Evolutionary conservation across 345 rosid genomes (phyloP).

Genomic region (Sapria himalayana): DNA sequence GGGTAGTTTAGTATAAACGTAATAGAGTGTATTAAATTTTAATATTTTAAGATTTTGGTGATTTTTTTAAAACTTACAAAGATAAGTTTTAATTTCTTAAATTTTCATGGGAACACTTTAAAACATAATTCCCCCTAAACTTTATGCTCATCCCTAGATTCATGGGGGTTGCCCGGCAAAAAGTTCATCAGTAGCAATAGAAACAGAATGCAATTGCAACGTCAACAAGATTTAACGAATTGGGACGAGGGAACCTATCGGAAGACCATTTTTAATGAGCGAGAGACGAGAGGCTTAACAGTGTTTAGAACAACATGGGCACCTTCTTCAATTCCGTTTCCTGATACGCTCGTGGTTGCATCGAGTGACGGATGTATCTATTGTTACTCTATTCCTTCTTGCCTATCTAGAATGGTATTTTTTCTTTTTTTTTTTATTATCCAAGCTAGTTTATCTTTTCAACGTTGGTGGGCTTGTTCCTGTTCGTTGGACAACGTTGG

Average conservation of each 20-base stretch:
- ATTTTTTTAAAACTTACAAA: no score
- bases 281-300: conserved; percentile 44
- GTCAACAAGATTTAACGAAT: conserved; percentile 30
- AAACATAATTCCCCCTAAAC: no score
- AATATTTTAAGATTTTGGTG: no score
- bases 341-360: conserved; percentile 42
- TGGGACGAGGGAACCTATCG: conserved; percentile 72
- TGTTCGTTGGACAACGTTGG: no score
- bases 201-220: not conserved
- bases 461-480: not conserved
- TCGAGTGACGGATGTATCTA: conserved; percentile 70
- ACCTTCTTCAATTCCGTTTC: conserved; percentile 33
- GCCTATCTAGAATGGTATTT: conserved; percentile 33
- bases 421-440: not conserved
- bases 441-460: not conserved
- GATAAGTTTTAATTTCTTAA: no score
- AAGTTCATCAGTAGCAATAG: not conserved
- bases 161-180: not conserved
- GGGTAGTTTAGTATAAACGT: no score
- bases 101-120: no score
- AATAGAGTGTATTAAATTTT: no score
- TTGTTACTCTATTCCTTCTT: conserved; percentile 49
- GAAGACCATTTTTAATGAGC: conserved; percentile 41
- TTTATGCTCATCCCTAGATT: not conserved
- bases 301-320: conserved; percentile 71